Evolutionary conservation across 768 basidiomycete genomes (phyloP).

Genomic region (Mycena amicta): DNA sequence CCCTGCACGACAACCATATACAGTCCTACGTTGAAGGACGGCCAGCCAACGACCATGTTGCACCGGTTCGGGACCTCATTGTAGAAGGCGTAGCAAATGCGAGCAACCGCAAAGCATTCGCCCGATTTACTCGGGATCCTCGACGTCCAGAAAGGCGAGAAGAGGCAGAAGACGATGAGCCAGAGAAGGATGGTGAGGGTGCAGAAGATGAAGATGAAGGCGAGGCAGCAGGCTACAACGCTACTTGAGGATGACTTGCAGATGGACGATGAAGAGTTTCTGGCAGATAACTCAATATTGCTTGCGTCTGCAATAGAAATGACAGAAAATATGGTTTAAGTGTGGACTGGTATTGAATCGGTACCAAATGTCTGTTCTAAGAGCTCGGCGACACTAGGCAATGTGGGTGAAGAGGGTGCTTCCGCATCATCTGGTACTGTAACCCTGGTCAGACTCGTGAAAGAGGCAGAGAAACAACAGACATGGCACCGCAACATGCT

Average conservation of each 20-base stretch:
- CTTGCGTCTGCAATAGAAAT: not conserved
- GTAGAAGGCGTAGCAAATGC: constrained; percentile 9
- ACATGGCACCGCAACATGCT: too few species aligned
- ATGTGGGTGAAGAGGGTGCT: too few species aligned
- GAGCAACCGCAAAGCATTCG: constrained; percentile 8
- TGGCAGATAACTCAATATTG: not conserved
- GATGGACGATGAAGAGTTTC: constrained; percentile 9
- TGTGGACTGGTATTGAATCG: too few species aligned
- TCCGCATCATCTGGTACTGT: too few species aligned
- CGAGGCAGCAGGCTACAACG: not conserved
- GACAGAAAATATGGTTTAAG: too few species aligned
- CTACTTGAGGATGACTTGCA: constrained; percentile 6
- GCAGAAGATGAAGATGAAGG: not conserved
- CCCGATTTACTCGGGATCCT: constrained; percentile 5
- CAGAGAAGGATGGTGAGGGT: not conserved
- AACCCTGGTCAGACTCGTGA: too few species aligned
- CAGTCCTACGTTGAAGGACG: constrained; percentile 17
- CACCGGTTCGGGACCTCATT: constrained; percentile 11
- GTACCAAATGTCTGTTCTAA: too few species aligned
- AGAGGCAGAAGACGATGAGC: not conserved
- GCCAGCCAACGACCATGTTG: constrained; percentile 2
- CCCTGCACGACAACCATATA: constrained; percentile 1
- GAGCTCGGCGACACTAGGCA: too few species aligned
- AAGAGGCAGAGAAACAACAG: too few species aligned
- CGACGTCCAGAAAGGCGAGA: constrained; percentile 5